Evolutionary conservation across 768 basidiomycete genomes (phyloP), one percentile per base, ranked within the genome.

Genomic region (Tricholoma furcatifolium): DNA sequence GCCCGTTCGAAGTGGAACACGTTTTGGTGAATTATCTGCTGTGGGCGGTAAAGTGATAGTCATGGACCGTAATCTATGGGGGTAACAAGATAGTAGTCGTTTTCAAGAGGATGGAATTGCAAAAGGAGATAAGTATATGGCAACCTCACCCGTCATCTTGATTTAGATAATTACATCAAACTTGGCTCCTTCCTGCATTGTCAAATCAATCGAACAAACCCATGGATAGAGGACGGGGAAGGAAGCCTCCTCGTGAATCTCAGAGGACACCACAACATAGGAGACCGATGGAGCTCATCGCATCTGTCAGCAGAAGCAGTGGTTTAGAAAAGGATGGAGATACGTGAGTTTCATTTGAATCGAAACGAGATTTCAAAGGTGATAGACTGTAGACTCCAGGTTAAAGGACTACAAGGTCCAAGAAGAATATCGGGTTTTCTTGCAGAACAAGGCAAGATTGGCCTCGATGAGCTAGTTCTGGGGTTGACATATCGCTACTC

Each of bases 231-330:
- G 62, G 52, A 53, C 27, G 57, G 47, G 44, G 35, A 17, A 50
- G 43, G 14, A 43, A 47, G 15, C 34, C n/a, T 15, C 36, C 20
- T 4, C 30, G 45, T 34, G 43, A 54, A 8, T 18, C 20, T 27
- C 50, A 56, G 31, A 14, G 17, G 4, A 39, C 45, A 46, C 39
- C 11, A 9, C 30, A 38, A 20, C 54, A 59, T 14, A 62, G 60
- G 53, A 59, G 70, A 45, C 77, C 71, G 40, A 84, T 89, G 83
- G 81, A 87, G 53, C 69, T 79, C 45, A 78, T 91, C 43, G 77
- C 88, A 1, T 87, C 87, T 2, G 80, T 90, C 43, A 91, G 88
- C 62, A 77, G 89, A 36, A 88, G 87, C 60, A 85, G 88, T 58
- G 88, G 89, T 9, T 64, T 90, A 21, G 85, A 85, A 59, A 83